Conservation (phyloP, 257 asterid genomes). For the Lavandula angustifolia region DNA sequence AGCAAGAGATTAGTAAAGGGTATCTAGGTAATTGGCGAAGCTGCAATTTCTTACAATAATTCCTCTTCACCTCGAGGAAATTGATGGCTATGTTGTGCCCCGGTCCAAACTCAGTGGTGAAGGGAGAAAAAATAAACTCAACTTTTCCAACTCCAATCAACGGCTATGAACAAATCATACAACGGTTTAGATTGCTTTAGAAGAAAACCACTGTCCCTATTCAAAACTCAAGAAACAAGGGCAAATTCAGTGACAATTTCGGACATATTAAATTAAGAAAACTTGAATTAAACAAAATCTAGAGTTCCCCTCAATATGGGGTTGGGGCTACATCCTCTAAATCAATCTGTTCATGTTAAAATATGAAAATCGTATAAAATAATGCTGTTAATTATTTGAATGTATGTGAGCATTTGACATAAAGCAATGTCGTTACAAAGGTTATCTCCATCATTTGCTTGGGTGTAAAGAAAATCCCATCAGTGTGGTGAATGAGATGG, state of each 20-base stretch:
- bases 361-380: background rate
- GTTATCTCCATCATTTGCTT: conserved; percentile 27
- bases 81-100: conserved; percentile 30
- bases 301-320: background rate
- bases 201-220: too few species aligned
- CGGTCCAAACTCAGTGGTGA: conserved; percentile 29
- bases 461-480: conserved; percentile 28
- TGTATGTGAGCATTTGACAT: background rate
- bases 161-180: conserved; percentile 10
- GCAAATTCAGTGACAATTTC: too few species aligned
- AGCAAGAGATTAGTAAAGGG: background rate
- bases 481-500: conserved; percentile 23
- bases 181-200: conserved; percentile 21
- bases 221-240: too few species aligned
- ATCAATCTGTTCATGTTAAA: too few species aligned
- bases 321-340: too few species aligned
- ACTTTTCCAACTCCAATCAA: conserved; percentile 24
- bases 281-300: too few species aligned
- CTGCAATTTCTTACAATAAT: conserved; percentile 12
- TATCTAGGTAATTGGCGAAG: conserved; percentile 1
- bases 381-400: background rate
- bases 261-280: too few species aligned
- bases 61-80: conserved; percentile 22
- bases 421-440: conserved; percentile 11
- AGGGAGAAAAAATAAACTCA: conserved; percentile 17